Evolutionary conservation across 73 alveolate species (phyloP).

Genomic region (Urostyla sp.): DNA sequence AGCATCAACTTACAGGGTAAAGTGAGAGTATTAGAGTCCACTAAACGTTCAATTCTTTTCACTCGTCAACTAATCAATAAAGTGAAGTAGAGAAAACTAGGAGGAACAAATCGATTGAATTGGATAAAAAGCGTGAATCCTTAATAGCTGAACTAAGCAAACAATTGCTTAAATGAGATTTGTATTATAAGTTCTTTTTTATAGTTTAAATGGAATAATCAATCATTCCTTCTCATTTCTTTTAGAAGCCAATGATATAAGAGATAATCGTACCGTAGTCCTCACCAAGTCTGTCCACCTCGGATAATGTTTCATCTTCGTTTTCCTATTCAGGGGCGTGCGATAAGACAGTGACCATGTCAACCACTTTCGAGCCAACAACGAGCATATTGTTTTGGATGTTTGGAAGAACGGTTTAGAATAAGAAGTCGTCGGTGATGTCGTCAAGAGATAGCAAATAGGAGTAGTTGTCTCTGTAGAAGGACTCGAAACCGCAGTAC

Average conservation of each 20-base stretch:
- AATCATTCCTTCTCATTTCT: conserved; percentile 23
- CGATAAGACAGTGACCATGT: conserved; percentile 16
- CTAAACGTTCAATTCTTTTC: too few relatives aligned
- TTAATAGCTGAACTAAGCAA: too few relatives aligned
- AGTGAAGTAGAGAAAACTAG: too few relatives aligned
- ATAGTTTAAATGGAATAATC: too few relatives aligned
- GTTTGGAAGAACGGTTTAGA: not conserved
- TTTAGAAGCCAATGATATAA: conserved; percentile 35
- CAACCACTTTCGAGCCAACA: not conserved
- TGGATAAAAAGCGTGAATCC: too few relatives aligned
- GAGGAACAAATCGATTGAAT: too few relatives aligned
- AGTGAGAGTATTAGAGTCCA: too few relatives aligned
- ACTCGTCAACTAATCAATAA: too few relatives aligned
- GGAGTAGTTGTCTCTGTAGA: conserved; percentile 36
- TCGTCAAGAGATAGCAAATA: conserved; percentile 16
- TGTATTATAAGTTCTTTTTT: too few relatives aligned
- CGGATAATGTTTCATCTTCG: conserved; percentile 20
- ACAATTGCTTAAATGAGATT: too few relatives aligned
- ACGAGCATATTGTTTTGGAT: conserved; percentile 25
- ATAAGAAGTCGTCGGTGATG: conserved; percentile 12
- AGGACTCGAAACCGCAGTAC: conserved; percentile 53
- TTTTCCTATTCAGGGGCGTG: not conserved
- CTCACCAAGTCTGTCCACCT: conserved; percentile 35
- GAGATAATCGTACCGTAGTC: conserved; percentile 54
- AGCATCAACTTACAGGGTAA: too few relatives aligned